Percentiles rank a stretch among this genome's conserved stretches.
These are phyloP conservation scores for Orychophragmus violaceus DNA, from an alignment of 345 rosid genomes.

Conservation along the genomic window DNA sequence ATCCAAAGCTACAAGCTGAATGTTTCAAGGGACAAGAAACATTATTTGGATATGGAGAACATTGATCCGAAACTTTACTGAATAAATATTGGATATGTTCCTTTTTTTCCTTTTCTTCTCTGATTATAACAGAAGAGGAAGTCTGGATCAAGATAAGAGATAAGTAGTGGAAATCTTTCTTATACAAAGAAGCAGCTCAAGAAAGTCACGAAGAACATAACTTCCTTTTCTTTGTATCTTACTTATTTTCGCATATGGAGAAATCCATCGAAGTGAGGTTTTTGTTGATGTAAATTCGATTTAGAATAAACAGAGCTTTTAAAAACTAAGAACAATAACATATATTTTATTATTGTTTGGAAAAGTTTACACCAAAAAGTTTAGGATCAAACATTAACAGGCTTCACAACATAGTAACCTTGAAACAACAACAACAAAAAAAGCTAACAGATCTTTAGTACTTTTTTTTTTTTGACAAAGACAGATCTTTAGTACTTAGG, in stretches of 20 bases:
- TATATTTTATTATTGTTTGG: no score
- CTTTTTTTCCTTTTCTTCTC: neutral
- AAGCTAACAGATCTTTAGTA: no score
- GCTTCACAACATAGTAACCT: no score
- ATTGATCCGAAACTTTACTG: neutral
- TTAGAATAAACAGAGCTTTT: neutral
- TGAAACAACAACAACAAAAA: no score
- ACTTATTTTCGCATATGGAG: constrained; percentile 28
- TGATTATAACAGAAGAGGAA: neutral
- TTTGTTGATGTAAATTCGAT: constrained; percentile 11
- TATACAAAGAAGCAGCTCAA: constrained; percentile 6
- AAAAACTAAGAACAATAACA: no score
- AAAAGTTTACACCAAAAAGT: no score
- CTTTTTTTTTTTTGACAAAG: no score
- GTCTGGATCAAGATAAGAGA: constrained; percentile 6
- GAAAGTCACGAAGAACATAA: neutral
- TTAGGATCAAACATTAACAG: no score
- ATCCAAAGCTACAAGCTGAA: constrained; percentile 54
- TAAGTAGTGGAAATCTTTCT: no score
- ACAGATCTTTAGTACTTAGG: no score
- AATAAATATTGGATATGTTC: constrained; percentile 2
- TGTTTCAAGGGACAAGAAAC: neutral
- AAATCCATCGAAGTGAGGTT: constrained; percentile 10
- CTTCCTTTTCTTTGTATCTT: constrained; percentile 10
- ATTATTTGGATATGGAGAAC: neutral